phyloP scores from a whole-genome alignment of 257 asterid genomes.

The Jasminum sambac region DNA sequence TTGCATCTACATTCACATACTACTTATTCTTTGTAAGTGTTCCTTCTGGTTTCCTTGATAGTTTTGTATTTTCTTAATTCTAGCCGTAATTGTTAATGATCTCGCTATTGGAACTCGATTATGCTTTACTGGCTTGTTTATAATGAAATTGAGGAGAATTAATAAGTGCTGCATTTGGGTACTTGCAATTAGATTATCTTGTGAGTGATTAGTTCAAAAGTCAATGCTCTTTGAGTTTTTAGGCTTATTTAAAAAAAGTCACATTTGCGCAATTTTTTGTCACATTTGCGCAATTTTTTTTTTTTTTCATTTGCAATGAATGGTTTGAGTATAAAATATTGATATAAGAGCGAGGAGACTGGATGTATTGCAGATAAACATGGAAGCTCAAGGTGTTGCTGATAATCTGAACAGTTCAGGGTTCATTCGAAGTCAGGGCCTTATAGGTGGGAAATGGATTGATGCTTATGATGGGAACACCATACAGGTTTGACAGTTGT shows the following conservation, averaged over 20 bases:
- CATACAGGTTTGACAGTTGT: slow-evolving; percentile 51
- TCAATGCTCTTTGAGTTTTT: not conserved
- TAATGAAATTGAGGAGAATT: not conserved
- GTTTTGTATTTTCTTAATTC: not conserved
- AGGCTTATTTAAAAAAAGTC: too few species aligned
- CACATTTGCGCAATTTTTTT: not conserved
- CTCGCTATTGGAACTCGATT: not conserved
- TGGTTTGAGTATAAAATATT: slow-evolving; percentile 9
- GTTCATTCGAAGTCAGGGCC: slow-evolving; percentile 70
- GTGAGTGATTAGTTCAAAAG: not conserved
- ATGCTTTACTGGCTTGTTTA: not conserved
- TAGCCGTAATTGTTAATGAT: not conserved
- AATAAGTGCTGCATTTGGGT: not conserved
- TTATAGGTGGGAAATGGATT: slow-evolving; percentile 93
- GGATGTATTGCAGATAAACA: slow-evolving; percentile 58
- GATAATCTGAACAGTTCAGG: slow-evolving; percentile 72
- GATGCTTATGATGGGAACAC: slow-evolving; percentile 90
- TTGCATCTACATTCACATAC: not conserved
- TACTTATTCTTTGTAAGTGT: not conserved
- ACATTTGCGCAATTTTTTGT: too few species aligned
- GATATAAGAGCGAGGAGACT: slow-evolving; percentile 15
- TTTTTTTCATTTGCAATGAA: not conserved
- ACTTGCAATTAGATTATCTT: slow-evolving; percentile 13
- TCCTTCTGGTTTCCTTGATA: not conserved
- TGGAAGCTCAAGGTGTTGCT: slow-evolving; percentile 57